phyloP scores from a whole-genome alignment of 352 stramenopile genomes.

The Phytophthora pisi region DNA sequence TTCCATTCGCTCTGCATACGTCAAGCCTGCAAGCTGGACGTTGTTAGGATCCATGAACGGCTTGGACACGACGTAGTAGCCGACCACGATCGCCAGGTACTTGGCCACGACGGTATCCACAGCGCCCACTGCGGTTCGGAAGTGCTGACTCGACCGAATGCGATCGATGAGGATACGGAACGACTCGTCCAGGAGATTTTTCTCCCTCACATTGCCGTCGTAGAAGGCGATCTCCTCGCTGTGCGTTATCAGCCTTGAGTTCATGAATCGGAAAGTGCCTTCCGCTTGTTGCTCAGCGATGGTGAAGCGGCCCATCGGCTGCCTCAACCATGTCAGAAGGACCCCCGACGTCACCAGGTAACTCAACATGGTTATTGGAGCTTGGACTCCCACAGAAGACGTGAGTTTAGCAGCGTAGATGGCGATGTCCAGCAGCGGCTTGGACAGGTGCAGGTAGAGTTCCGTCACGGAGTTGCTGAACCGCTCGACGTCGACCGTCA shows the following conservation, averaged over 20 bases:
- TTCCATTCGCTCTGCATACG: slow-evolving; percentile 73
- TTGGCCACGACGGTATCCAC: slow-evolving; percentile 86
- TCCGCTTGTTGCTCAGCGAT: slow-evolving; percentile 78
- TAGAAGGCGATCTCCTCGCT: slow-evolving; percentile 91
- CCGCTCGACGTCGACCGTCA: slow-evolving; percentile 82
- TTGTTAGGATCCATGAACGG: slow-evolving; percentile 62
- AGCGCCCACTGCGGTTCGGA: slow-evolving; percentile 75
- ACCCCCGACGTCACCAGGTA: slow-evolving; percentile 70
- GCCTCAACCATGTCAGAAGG: slow-evolving; percentile 66
- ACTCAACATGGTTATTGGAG: slow-evolving; percentile 58
- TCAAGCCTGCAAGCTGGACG: slow-evolving; percentile 45
- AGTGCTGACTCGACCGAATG: slow-evolving; percentile 68
- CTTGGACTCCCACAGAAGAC: slow-evolving; percentile 66
- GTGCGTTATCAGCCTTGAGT: slow-evolving; percentile 83
- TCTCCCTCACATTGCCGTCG: slow-evolving; percentile 82
- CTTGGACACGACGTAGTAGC: slow-evolving; percentile 69
- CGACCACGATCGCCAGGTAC: slow-evolving; percentile 81
- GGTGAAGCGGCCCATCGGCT: slow-evolving; percentile 67
- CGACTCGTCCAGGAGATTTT: slow-evolving; percentile 61
- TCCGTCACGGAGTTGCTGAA: slow-evolving; percentile 82
- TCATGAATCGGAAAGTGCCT: slow-evolving; percentile 82
- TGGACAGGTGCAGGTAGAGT: slow-evolving; percentile 83
- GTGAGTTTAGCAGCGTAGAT: slow-evolving; percentile 74
- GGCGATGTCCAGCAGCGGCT: slow-evolving; percentile 78
- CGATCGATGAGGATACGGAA: slow-evolving; percentile 62